These are phyloP conservation scores for Dryas alaskensis DNA, from an alignment of 306 rosid genomes.

Conservation along the genomic window DNA sequence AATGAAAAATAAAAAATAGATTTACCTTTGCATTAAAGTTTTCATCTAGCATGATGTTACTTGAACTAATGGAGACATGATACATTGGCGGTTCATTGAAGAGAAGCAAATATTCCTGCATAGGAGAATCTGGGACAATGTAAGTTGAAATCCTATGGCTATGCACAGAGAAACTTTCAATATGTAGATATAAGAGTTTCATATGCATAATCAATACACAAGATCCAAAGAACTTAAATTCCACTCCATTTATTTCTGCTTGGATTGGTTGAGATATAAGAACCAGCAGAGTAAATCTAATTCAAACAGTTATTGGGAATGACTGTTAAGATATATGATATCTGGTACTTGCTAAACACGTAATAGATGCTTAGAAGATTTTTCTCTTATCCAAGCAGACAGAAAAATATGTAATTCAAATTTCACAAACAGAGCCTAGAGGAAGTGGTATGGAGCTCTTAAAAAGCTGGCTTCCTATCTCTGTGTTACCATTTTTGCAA, in stretches of 20 bases:
- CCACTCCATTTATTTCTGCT: not conserved
- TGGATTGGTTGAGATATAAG: not conserved
- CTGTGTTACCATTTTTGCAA: not conserved
- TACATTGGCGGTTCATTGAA: constrained; percentile 75
- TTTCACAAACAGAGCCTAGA: not conserved
- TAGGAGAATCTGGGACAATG: not conserved
- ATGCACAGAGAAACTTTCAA: not conserved
- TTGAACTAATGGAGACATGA: constrained; percentile 73
- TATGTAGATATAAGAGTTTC: not conserved
- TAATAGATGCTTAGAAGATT: not conserved
- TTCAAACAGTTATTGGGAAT: not conserved
- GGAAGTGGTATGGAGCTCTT: not conserved
- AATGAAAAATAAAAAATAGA: not conserved
- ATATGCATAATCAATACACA: not conserved
- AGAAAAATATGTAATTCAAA: not conserved
- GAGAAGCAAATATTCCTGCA: constrained; percentile 86
- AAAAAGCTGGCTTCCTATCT: not conserved
- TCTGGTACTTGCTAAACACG: not conserved
- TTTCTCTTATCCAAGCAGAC: not conserved
- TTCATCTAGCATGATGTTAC: constrained; percentile 83
- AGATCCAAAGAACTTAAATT: not conserved
- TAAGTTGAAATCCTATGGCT: constrained; percentile 3
- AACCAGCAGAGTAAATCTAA: not conserved
- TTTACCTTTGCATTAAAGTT: constrained; percentile 78
- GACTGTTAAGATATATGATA: not conserved